Base-by-base conservation (phyloP, 768 basidiomycete species). In the Pulveroboletus sp. region DNA sequence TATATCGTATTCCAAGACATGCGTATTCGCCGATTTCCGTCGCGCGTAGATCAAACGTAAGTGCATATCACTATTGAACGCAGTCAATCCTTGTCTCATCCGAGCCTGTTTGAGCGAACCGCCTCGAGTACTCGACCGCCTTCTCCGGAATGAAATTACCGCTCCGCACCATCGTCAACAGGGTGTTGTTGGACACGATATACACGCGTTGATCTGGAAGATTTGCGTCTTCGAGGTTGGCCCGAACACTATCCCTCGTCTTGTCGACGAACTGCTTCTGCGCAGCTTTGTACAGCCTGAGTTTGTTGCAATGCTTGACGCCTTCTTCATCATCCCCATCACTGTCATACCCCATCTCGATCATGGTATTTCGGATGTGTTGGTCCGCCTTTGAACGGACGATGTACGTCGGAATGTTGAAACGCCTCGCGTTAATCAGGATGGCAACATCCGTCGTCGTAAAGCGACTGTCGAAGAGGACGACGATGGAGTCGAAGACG, bases 341-440 rank as follows among this genome's bases (percentile, higher is more conserved):
- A n/a, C 47, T 51, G 5, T 64, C 45, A 19, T 58, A 58, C 1
- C 56, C 61, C 45, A 35, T 58, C 0, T 64, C 59, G 11, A 0
- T 51, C 62, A 62, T 55, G 31, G 47, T 7, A 16, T 62, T 62
- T 23, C 34, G 38, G 24, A 64, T 62, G 25, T 66, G 62, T n/a
- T 58, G 60, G 45, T 70, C 68, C 0, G 70, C 60, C 41, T 72
- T 27, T 9, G 25, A 27, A 27, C 9, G 25, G 9, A 27, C 25
- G 25, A 27, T 27, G 9, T 27, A 27, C 5, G 25, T 27, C 5
- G 25, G 25, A 27, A 27, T 27, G 9, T 27, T 27, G 25, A 27
- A 27, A 9, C 25, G 25, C 9, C 9, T 27, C 25, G 25, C 25
- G 9, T 27, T 27, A 5, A 9, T 27, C 25, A 32, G 32, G 32